Conservation (phyloP, 2,329 filamentous ascomycete genomes). For the Colletotrichum eleusines region DNA sequence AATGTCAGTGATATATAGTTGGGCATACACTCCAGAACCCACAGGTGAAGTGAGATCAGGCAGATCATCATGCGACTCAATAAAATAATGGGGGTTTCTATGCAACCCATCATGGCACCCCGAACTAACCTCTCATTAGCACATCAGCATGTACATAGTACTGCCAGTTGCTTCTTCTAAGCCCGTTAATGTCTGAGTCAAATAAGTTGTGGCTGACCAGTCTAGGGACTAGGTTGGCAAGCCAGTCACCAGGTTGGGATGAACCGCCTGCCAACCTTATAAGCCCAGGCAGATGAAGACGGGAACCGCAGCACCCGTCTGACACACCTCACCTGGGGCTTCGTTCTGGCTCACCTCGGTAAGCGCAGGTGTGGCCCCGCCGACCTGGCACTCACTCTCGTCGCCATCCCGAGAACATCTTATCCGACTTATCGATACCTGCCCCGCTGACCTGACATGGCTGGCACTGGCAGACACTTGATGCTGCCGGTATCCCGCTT, state of each 20-base stretch:
- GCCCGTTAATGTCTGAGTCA: background rate
- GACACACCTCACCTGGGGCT: background rate
- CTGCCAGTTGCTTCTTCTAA: background rate
- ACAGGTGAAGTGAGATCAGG: conserved; percentile 18
- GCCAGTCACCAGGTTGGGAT: conserved; percentile 27
- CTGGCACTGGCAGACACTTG: background rate
- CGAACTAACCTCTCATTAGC: background rate
- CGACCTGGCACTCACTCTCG: background rate
- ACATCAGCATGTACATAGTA: background rate
- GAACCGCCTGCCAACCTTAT: conserved; percentile 28
- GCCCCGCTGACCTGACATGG: background rate
- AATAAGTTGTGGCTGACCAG: conserved; percentile 1
- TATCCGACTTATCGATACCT: conserved; percentile 3
- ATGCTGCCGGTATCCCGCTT: background rate
- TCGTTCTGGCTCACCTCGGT: conserved; percentile 14
- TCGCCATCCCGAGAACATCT: conserved; percentile 18
- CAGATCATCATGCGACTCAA: background rate
- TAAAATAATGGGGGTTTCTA: background rate
- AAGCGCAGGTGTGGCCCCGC: conserved; percentile 2
- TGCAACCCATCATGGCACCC: conserved; percentile 14
- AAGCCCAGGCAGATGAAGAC: background rate
- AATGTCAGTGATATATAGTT: background rate
- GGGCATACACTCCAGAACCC: conserved; percentile 5
- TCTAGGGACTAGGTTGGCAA: conserved; percentile 9
- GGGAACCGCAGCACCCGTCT: background rate